Evolutionary conservation across 208 protist species (phyloP).

Genomic region (Porcisia hertigi): DNA sequence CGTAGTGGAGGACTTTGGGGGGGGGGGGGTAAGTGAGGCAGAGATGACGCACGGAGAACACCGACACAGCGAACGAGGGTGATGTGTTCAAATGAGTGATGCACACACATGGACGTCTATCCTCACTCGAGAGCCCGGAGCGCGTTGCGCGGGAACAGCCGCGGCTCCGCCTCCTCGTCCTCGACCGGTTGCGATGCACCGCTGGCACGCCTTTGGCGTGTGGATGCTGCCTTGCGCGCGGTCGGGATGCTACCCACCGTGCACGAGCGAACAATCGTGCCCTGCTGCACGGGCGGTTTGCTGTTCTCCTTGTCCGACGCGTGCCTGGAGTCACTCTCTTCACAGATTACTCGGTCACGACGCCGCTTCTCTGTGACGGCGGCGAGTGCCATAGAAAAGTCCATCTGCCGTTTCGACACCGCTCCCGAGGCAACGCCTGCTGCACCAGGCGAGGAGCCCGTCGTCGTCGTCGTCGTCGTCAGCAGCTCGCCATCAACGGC

Average conservation of each 20-base stretch:
- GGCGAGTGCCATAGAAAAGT: constrained; percentile 43
- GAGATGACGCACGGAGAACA: neutral
- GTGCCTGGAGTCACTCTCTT: neutral
- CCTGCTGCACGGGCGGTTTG: constrained; percentile 2
- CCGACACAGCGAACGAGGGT: too few species aligned
- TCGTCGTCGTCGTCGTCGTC: too few species aligned
- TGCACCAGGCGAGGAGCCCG: neutral
- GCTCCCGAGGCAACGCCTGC: neutral
- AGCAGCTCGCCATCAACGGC: neutral
- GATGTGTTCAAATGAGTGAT: neutral
- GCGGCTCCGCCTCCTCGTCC: constrained; percentile 33
- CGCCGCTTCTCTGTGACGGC: constrained; percentile 45
- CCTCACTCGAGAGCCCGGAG: constrained; percentile 5
- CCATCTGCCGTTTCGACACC: constrained; percentile 29
- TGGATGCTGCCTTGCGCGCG: neutral
- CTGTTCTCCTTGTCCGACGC: constrained; percentile 18
- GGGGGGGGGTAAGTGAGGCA: neutral
- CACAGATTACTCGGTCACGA: constrained; percentile 25
- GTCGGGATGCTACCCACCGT: constrained; percentile 25
- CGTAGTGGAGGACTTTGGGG: neutral
- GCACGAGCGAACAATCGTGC: constrained; percentile 21
- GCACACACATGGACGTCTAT: neutral
- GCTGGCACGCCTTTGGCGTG: neutral
- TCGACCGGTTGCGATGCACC: neutral
- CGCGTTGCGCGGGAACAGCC: constrained; percentile 12